phyloP scores from a whole-genome alignment of 805 yeast species.

The Candida coleopterorum region DNA sequence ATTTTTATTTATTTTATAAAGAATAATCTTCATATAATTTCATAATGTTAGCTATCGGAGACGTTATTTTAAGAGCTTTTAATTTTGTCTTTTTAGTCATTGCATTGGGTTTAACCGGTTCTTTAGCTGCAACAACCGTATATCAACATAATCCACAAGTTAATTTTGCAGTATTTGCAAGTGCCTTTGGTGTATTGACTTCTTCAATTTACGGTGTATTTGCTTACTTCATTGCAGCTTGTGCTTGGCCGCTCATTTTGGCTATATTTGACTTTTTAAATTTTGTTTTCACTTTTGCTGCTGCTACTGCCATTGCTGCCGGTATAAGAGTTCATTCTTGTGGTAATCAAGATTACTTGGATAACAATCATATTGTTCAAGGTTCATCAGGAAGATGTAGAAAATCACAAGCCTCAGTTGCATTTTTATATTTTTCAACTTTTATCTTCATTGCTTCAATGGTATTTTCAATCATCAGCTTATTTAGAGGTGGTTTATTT shows the following conservation, averaged over 20 bases:
- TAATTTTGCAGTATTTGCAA: slow-evolving; percentile 81
- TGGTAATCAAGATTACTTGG: slow-evolving; percentile 58
- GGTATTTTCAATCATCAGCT: slow-evolving; percentile 54
- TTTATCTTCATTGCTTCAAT: slow-evolving; percentile 65
- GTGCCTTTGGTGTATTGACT: slow-evolving; percentile 79
- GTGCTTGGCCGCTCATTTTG: slow-evolving; percentile 84
- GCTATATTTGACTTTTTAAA: slow-evolving; percentile 79
- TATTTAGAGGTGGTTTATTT: slow-evolving; percentile 48
- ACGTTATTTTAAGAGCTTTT: slow-evolving; percentile 65
- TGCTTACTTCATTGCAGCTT: slow-evolving; percentile 70
- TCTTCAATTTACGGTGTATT: slow-evolving; percentile 73
- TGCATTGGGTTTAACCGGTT: slow-evolving; percentile 82
- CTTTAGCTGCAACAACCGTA: slow-evolving; percentile 65
- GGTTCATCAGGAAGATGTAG: slow-evolving; percentile 86
- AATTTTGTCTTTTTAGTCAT: slow-evolving; percentile 76
- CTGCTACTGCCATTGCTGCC: slow-evolving; percentile 91
- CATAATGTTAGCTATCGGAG: slow-evolving; percentile 63
- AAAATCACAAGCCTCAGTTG: slow-evolving; percentile 82
- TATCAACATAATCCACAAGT: slow-evolving; percentile 67
- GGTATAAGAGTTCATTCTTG: slow-evolving; percentile 87
- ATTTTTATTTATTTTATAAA: too few species aligned
- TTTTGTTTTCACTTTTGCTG: slow-evolving; percentile 88
- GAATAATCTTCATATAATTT: too few species aligned
- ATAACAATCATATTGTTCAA: slow-evolving; percentile 64
- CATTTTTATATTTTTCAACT: slow-evolving; percentile 82